Conservation (phyloP, 1,284 basidiomycete species). For the Pseudozyma thailandica region DNA sequence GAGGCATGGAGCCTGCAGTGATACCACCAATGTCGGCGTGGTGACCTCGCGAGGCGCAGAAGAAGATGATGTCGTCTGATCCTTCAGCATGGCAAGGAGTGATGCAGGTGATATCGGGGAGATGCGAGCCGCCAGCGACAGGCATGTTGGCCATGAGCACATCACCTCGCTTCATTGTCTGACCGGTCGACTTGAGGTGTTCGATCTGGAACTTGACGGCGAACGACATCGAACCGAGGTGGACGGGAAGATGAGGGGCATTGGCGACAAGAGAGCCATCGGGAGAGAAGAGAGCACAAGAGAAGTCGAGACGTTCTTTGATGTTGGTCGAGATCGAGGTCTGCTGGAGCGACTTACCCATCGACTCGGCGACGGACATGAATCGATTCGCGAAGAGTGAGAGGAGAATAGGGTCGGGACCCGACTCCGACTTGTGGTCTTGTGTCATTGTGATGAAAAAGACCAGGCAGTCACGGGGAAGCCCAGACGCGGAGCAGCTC, state of each 20-base stretch:
- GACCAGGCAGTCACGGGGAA: too few species aligned
- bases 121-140: slow-evolving; percentile 78
- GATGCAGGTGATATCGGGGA: slow-evolving; percentile 84
- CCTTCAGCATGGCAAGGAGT: slow-evolving; percentile 81
- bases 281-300: slow-evolving; percentile 86
- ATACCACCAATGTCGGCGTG: slow-evolving; percentile 77
- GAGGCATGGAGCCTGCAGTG: slow-evolving; percentile 89
- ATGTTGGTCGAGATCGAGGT: slow-evolving; percentile 91
- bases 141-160: slow-evolving; percentile 92
- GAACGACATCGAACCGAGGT: slow-evolving; percentile 72
- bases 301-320: slow-evolving; percentile 88
- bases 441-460: slow-evolving; percentile 11
- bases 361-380: slow-evolving; percentile 91
- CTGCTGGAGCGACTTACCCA: slow-evolving; percentile 86
- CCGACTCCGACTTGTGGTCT: slow-evolving; percentile 57
- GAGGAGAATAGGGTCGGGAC: slow-evolving; percentile 82
- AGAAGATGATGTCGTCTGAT: slow-evolving; percentile 82
- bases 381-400: slow-evolving; percentile 91
- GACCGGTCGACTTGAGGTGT: slow-evolving; percentile 71
- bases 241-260: slow-evolving; percentile 82
- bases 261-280: slow-evolving; percentile 91
- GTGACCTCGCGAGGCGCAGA: slow-evolving; percentile 84
- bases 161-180: slow-evolving; percentile 78
- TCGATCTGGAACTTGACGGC: slow-evolving; percentile 91
- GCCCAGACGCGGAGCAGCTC: too few species aligned